Evolutionary conservation across 2,329 filamentous ascomycete species (phyloP).

Genomic region (Ophiosphaerella herpotricha): DNA sequence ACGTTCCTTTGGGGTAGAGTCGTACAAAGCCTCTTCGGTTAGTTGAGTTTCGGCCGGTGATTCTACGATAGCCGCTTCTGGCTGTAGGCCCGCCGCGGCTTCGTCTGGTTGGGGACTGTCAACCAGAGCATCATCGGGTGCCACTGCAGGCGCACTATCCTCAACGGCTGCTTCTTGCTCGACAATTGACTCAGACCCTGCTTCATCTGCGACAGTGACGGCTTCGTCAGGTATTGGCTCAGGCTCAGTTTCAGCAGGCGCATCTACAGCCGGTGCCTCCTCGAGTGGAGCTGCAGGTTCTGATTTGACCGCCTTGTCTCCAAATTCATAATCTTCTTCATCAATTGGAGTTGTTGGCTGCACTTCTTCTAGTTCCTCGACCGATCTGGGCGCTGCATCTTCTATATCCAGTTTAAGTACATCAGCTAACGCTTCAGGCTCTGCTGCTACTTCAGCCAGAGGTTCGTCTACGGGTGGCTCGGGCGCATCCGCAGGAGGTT

Average conservation of each 20-base stretch:
- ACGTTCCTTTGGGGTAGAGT: constrained; percentile 18
- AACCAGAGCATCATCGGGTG: neutral
- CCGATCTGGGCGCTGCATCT: neutral
- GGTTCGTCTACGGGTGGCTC: neutral
- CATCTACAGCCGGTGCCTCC: constrained; percentile 3
- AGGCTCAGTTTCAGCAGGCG: neutral
- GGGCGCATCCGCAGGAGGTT: neutral
- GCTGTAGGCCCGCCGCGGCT: neutral
- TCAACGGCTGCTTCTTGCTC: neutral
- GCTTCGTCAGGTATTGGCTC: constrained; percentile 2
- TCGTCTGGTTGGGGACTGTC: neutral
- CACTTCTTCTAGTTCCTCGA: constrained; percentile 13
- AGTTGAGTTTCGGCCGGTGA: neutral
- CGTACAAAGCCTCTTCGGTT: constrained; percentile 1
- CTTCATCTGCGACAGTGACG: neutral
- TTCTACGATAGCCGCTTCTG: neutral
- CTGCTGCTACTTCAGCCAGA: too few species aligned
- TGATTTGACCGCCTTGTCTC: neutral
- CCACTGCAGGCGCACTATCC: neutral
- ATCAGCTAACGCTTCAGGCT: neutral
- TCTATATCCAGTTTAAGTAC: neutral
- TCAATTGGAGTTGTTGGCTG: constrained; percentile 10
- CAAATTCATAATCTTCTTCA: neutral
- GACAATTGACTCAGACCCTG: neutral
- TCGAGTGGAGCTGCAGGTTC: neutral